A percentile compares a stretch with the other conserved stretches of the same genome.
Conservation (phyloP, 2,329 filamentous ascomycete genomes). For the Cladophialophora immunda region DNA sequence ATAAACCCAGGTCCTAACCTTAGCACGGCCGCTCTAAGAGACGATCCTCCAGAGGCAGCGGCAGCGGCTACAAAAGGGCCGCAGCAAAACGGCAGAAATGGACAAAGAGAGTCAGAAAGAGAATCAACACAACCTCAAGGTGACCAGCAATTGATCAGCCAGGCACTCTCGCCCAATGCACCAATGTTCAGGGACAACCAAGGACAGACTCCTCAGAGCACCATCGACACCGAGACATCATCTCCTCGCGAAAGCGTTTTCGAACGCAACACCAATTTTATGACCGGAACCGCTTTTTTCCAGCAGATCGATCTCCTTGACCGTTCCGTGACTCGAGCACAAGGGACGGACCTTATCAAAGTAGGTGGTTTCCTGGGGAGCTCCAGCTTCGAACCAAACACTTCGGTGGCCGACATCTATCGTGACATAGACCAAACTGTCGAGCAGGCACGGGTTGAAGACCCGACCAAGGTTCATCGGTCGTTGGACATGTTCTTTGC, state of each 20-base stretch:
- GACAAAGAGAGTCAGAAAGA: background rate
- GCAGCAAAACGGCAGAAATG: background rate
- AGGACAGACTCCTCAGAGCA: background rate
- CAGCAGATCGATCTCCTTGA: conserved; percentile 8
- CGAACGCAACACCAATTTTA: conserved; percentile 4
- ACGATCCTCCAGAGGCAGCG: background rate
- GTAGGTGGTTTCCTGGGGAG: background rate
- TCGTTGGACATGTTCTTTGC: conserved; percentile 5
- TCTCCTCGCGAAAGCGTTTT: conserved; percentile 7
- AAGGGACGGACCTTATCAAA: background rate
- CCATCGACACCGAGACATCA: background rate
- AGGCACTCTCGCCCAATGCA: background rate
- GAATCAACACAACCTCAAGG: background rate
- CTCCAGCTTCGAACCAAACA: background rate
- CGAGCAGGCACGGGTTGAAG: background rate
- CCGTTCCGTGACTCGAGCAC: conserved; percentile 2
- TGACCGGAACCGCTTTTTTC: conserved; percentile 3
- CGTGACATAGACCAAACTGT: conserved; percentile 2
- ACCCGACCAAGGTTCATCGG: background rate
- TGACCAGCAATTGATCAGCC: background rate
- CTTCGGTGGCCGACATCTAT: background rate
- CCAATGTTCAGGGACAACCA: background rate
- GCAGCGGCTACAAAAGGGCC: background rate
- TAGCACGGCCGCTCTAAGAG: background rate
- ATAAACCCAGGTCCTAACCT: background rate